phyloP scores from a whole-genome alignment of 2,329 filamentous ascomycete species.

The Colletotrichum sp. region DNA sequence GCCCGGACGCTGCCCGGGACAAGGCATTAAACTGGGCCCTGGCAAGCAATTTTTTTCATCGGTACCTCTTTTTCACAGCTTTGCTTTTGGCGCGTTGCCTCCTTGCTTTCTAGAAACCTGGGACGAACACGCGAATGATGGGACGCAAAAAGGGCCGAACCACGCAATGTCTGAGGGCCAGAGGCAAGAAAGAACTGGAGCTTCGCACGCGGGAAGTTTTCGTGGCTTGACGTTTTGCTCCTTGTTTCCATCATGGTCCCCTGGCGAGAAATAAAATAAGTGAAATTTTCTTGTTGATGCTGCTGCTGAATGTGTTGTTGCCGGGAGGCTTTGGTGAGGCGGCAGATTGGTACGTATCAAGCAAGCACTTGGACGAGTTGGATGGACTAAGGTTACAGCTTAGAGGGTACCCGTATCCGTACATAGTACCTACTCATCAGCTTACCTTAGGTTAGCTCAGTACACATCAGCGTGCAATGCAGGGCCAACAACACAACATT shows the following conservation, averaged over 20 bases:
- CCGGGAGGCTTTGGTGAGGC: background rate
- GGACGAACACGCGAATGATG: background rate
- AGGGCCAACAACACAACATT: background rate
- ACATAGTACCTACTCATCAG: background rate
- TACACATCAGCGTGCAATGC: background rate
- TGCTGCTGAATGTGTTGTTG: background rate
- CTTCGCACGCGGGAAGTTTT: conserved; percentile 1
- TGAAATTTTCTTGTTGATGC: background rate
- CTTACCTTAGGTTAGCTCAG: too few relatives aligned
- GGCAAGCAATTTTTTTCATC: conserved; percentile 7
- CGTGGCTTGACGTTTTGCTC: background rate
- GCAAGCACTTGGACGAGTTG: background rate
- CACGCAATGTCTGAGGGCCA: conserved; percentile 1
- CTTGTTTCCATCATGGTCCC: background rate
- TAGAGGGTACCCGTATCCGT: background rate
- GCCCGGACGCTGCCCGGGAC: conserved; percentile 19
- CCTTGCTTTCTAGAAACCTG: background rate
- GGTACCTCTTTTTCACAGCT: background rate
- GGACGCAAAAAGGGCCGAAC: conserved; percentile 8
- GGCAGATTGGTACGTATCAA: background rate
- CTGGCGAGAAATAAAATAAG: background rate
- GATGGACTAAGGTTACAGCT: background rate
- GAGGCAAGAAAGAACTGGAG: conserved; percentile 10
- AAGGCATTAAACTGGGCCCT: conserved; percentile 19
- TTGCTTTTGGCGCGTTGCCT: background rate